These are phyloP conservation scores for Thielaviopsis musarum DNA, from an alignment of 2,329 filamentous ascomycete species.

Conservation along the genomic window DNA sequence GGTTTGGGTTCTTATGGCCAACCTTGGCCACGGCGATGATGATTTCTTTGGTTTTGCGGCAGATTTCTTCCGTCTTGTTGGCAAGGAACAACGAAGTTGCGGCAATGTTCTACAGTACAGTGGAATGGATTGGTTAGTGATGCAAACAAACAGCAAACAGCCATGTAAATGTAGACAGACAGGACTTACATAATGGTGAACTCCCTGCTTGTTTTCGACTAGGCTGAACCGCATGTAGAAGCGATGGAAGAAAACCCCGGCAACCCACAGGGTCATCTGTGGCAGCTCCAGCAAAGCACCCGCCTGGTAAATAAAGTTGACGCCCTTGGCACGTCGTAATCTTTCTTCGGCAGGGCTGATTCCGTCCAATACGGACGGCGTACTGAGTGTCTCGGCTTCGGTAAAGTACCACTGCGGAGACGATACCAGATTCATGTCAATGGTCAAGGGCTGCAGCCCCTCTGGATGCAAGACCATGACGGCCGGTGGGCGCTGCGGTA, in stretches of 20 bases:
- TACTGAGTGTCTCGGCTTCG: slow-evolving; percentile 61
- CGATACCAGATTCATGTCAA: neutral
- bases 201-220: slow-evolving; percentile 55
- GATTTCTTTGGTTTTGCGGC: slow-evolving; percentile 85
- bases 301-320: slow-evolving; percentile 92
- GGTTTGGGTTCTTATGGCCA: slow-evolving; percentile 80
- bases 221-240: slow-evolving; percentile 87
- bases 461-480: slow-evolving; percentile 28
- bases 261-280: slow-evolving; percentile 81
- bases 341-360: slow-evolving; percentile 63
- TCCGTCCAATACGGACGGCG: slow-evolving; percentile 73
- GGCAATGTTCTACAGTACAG: slow-evolving; percentile 50
- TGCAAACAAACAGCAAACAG: neutral
- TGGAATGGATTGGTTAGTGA: neutral
- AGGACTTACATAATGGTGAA: slow-evolving; percentile 74
- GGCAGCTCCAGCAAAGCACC: slow-evolving; percentile 85
- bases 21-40: slow-evolving; percentile 89
- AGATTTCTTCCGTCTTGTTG: slow-evolving; percentile 95
- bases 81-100: slow-evolving; percentile 85
- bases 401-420: slow-evolving; percentile 79
- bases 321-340: slow-evolving; percentile 68
- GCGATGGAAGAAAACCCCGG: slow-evolving; percentile 85
- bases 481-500: slow-evolving; percentile 14
- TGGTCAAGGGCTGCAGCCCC: neutral
- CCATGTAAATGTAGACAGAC: neutral